phyloP scores from a whole-genome alignment of 1,284 basidiomycete genomes.

The Butyriboletus appendiculatus region DNA sequence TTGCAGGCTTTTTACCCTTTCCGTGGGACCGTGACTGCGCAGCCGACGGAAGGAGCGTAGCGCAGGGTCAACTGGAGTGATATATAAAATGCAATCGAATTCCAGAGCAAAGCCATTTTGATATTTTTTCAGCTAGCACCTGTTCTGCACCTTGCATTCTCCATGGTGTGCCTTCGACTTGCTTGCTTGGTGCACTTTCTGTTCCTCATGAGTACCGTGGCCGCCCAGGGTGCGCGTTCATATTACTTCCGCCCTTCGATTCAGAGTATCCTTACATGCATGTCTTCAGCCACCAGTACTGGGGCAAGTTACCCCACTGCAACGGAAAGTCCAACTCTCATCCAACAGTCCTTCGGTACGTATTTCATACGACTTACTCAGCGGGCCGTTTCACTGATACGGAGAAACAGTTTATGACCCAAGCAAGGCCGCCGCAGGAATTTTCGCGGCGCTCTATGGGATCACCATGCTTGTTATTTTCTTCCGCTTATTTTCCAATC shows the following conservation, averaged over 20 bases:
- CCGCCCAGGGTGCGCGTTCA: conserved; percentile 9
- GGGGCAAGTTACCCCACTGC: not conserved
- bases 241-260: not conserved
- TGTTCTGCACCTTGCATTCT: not conserved
- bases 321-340: conserved; percentile 11
- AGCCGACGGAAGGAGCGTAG: not conserved
- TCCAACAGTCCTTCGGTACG: conserved; percentile 4
- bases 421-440: conserved; percentile 20
- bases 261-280: not conserved
- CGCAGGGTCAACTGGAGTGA: not conserved
- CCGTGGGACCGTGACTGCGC: not conserved
- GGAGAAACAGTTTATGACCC: conserved; percentile 21
- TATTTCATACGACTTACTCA: not conserved
- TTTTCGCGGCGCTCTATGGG: conserved; percentile 24
- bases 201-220: not conserved
- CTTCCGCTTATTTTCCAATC: conserved; percentile 15
- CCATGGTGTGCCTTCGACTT: not conserved
- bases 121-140: too few species aligned
- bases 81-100: not conserved
- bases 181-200: not conserved
- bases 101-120: not conserved
- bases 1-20: not conserved
- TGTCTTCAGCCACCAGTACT: conserved; percentile 4
- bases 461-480: conserved; percentile 15
- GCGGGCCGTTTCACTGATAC: not conserved